These are phyloP conservation scores for Vanilla planifolia DNA, from an alignment of 106 monocot species.

Conservation along the genomic window DNA sequence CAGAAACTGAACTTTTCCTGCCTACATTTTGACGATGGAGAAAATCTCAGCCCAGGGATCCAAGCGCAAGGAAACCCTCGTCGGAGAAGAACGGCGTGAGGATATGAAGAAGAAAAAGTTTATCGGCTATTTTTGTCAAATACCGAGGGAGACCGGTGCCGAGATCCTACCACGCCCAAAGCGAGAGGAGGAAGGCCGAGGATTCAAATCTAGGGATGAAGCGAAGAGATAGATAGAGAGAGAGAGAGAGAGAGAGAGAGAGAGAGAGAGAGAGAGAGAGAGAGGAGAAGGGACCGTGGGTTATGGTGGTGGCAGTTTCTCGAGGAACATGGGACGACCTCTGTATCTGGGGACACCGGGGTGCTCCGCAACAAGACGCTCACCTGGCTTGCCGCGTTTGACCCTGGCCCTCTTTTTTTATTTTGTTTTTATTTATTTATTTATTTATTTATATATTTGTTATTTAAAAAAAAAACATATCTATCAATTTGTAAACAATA, in stretches of 20 bases:
- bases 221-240: background rate
- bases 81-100: background rate
- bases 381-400: background rate
- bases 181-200: background rate
- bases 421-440: too few species aligned
- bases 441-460: too few species aligned
- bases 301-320: conserved; percentile 7
- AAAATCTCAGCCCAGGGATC: background rate
- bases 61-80: background rate
- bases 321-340: conserved; percentile 23
- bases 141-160: too few species aligned
- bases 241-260: conserved; percentile 1
- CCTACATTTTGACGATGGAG: conserved; percentile 11
- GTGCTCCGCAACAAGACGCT: conserved; percentile 5
- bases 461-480: too few species aligned
- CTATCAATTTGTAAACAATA: too few species aligned
- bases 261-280: background rate
- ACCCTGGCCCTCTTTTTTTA: too few species aligned
- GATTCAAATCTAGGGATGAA: conserved; percentile 10
- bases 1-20: background rate
- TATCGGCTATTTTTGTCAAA: background rate
- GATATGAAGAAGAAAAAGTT: background rate
- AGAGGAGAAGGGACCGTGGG: background rate
- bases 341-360: conserved; percentile 12
- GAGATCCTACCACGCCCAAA: background rate